Evolutionary conservation across 805 yeast species (phyloP).

Genomic region (Yarrowia phangngaensis): DNA sequence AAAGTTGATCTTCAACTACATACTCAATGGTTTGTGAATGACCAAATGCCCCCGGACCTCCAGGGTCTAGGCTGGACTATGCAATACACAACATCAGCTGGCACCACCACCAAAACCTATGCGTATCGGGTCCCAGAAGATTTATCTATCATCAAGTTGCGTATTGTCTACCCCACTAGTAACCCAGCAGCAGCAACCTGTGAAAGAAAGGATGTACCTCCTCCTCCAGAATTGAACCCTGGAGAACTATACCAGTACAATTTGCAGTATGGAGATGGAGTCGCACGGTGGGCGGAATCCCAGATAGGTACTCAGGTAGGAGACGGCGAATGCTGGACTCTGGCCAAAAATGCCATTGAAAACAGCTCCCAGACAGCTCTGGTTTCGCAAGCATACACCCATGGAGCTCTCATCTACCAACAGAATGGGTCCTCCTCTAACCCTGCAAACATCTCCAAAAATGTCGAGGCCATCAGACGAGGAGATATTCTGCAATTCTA

Average conservation of each 20-base stretch:
- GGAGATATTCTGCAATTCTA: constrained; percentile 42
- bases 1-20: constrained; percentile 30
- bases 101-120: constrained; percentile 30
- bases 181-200: constrained; percentile 43
- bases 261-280: constrained; percentile 36
- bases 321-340: constrained; percentile 44
- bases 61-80: constrained; percentile 33
- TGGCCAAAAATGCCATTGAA: constrained; percentile 40
- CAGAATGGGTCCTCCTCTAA: constrained; percentile 27
- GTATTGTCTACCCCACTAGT: constrained; percentile 36
- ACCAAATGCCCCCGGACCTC: constrained; percentile 35
- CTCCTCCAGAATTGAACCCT: constrained; percentile 41
- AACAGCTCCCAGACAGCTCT: constrained; percentile 33
- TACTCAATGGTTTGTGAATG: constrained; percentile 33
- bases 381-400: constrained; percentile 36
- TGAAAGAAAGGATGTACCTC: constrained; percentile 40
- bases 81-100: constrained; percentile 31
- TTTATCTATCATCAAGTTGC: constrained; percentile 36
- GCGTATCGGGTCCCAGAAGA: constrained; percentile 38
- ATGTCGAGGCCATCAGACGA: constrained; percentile 35
- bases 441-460: constrained; percentile 28
- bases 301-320: constrained; percentile 39
- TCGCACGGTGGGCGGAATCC: constrained; percentile 40
- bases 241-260: constrained; percentile 34
- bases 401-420: constrained; percentile 36